Base-by-base conservation (phyloP, 805 yeast species). In the Kodamaea sagamina region DNA sequence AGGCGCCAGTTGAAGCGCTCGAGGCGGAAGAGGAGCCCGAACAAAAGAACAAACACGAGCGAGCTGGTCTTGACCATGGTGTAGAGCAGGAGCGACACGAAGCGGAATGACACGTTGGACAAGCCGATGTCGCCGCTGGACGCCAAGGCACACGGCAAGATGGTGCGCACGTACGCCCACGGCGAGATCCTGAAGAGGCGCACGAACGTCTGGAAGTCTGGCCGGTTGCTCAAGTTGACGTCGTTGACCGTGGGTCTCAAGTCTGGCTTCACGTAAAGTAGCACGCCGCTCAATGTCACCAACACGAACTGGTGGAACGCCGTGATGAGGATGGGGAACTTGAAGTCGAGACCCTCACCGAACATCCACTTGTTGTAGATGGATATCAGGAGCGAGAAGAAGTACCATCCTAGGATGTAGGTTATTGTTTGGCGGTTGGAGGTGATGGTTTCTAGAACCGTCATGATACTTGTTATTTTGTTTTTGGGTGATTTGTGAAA, bases 311-410 rank as follows among this genome's bases (percentile, higher is more conserved):
- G 98, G 66, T 93, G 99, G 53, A 83, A 74, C 3, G 90, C 72
- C 0, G 99, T 93, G 41, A 90, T 79, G 21, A 90, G 66, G 16
- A 93, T 77, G 1, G 99, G 99, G 58, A 81, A 93, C 24, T 80
- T 78, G 54, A 93, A 84, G 57, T 86, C 79, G 43, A 90, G 69
- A 13, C 88, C 85, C 32, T 36, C 21, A 29, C 92, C 90, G 68
- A 92, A 93, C 97, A 92, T 92, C 97, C 97, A 89, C 67, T 90
- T 90, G 71, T 93, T 93, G 68, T 92, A 93, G 22, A 87, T 63
- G 6, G 90, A 82, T 13, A 86, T 78, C 12, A 86, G 65, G 44
- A 86, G 68, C 5, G 90, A 82, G 46, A 84, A 83, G 12, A 74
- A 45, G 52, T 84, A 86, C 95, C 93, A 86, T 4, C 86, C 86